Evolutionary conservation across 148 eudicot genomes (phyloP), one percentile per base, ranked within the genome.

Genomic region (Fagopyrum esculentum): DNA sequence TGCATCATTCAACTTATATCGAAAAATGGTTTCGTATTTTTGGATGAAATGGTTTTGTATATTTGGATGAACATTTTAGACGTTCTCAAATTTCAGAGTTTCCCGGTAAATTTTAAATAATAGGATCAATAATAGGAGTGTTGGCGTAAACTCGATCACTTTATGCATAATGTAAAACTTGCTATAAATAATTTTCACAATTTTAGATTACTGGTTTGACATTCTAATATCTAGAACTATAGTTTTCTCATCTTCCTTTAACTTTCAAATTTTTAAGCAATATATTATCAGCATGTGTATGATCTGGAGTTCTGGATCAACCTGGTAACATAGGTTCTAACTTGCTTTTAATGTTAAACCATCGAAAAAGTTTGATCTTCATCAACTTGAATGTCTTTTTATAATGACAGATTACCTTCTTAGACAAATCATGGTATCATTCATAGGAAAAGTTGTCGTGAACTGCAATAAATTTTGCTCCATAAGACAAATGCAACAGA

Each of bases 361-460:
- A 52, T 4, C 57, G 4, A 12, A 12, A n/a, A n/a, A n/a, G n/a
- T n/a, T n/a, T n/a, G 8, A 44, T 69, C 17, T 57, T 57, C 63
- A 19, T n/a, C 29, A 57, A 19, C 26, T 54, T 54, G 19, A 19
- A 19, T 19, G 26, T 17, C 29, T 30, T 57, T 17, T 19, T 57
- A 57, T 19, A 6, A 57, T 43, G 55, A 8, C 66, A 44, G 64
- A 78, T 46, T 85, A 87, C 98, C 98, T 91, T 90, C 56, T 77
- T 77, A 56, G 98, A 96, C 81, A 94, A 80, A 71, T 88, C 90
- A 81, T 85, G 91, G 85, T 85, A 77, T 84, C 92, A 82, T 94
- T 94, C 59, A 73, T 49, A 30, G 98, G 97, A 86, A 84, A 94
- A 26, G 81, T 81, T 73, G 83, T 86, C 90, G 89, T 51, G 98